phyloP scores from a whole-genome alignment of 352 stramenopile species.

The Phytophthora lateralis region DNA sequence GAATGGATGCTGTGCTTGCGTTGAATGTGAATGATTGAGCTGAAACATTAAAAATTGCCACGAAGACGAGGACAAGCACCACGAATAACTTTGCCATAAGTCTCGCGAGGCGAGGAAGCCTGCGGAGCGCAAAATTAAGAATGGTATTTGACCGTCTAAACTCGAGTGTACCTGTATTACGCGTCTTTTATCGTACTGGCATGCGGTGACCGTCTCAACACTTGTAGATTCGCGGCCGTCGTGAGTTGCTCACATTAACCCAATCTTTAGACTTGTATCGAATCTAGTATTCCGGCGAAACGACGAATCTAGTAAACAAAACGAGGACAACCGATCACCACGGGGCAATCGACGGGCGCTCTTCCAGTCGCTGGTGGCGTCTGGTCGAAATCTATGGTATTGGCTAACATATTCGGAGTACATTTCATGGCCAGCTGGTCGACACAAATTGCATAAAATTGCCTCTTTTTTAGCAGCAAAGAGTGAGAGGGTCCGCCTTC shows the following conservation, averaged over 20 bases:
- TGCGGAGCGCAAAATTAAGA: slow-evolving; percentile 36
- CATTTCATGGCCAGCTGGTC: slow-evolving; percentile 10
- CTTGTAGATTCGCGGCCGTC: slow-evolving; percentile 25
- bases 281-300: slow-evolving; percentile 25
- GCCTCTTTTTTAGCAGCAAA: neutral
- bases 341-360: neutral
- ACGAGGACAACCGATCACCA: slow-evolving; percentile 13
- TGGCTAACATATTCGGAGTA: slow-evolving; percentile 17
- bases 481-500: slow-evolving; percentile 3
- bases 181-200: slow-evolving; percentile 6
- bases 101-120: neutral
- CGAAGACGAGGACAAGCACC: slow-evolving; percentile 17
- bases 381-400: neutral
- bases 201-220: slow-evolving; percentile 27
- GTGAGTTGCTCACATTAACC: neutral
- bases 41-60: slow-evolving; percentile 5
- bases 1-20: slow-evolving; percentile 15
- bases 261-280: slow-evolving; percentile 27
- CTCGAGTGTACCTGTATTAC: slow-evolving; percentile 10
- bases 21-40: slow-evolving; percentile 35
- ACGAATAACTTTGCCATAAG: slow-evolving; percentile 29
- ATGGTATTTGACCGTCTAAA: slow-evolving; percentile 11
- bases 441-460: slow-evolving; percentile 5
- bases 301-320: slow-evolving; percentile 26
- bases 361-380: slow-evolving; percentile 3